phyloP scores from a whole-genome alignment of 2,329 filamentous ascomycete species.

The Harringtonia aguacate region DNA sequence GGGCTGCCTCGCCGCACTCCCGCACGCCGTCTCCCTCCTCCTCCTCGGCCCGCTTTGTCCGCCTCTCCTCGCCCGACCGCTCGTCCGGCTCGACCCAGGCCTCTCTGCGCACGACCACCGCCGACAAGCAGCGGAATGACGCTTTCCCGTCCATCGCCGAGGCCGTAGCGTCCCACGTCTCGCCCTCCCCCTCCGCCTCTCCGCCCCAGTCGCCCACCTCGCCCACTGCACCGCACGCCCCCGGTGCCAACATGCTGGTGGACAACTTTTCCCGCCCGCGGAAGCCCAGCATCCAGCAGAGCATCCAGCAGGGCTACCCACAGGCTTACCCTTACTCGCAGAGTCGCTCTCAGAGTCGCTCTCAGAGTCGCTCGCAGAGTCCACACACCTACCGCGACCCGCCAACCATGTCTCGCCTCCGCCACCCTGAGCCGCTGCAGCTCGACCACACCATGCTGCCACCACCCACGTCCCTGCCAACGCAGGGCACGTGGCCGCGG shows the following conservation, averaged over 20 bases:
- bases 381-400: slow-evolving; percentile 17
- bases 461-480: not conserved
- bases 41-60: slow-evolving; percentile 16
- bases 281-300: slow-evolving; percentile 38
- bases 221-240: not conserved
- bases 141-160: not conserved
- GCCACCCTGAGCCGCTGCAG: not conserved
- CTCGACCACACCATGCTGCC: not conserved
- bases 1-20: slow-evolving; percentile 8
- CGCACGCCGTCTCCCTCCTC: slow-evolving; percentile 5
- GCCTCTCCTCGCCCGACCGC: slow-evolving; percentile 16
- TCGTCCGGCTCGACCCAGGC: slow-evolving; percentile 6
- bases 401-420: slow-evolving; percentile 12
- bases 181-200: slow-evolving; percentile 14
- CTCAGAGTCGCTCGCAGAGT: too few species aligned
- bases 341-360: too few species aligned
- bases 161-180: slow-evolving; percentile 2
- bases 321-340: too few species aligned
- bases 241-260: slow-evolving; percentile 26
- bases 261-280: slow-evolving; percentile 52
- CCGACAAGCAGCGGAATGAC: slow-evolving; percentile 10
- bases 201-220: slow-evolving; percentile 9
- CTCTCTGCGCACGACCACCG: slow-evolving; percentile 3
- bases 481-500: slow-evolving; percentile 27
- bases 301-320: too few species aligned